These are phyloP conservation scores for Gossypium rotundifolium DNA, from an alignment of 345 rosid genomes.

Conservation along the genomic window DNA sequence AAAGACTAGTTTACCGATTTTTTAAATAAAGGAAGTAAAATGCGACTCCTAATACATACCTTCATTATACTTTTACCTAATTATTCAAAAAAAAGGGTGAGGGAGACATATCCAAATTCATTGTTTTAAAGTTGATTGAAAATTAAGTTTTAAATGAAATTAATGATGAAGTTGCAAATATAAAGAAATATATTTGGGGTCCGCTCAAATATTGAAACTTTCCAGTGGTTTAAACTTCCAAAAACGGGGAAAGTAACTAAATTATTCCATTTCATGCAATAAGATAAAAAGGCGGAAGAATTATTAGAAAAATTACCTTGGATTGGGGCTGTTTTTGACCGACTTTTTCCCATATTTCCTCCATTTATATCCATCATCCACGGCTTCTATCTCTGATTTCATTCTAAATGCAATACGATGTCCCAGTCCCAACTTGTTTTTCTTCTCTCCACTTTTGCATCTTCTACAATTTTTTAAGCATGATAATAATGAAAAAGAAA, in stretches of 20 bases:
- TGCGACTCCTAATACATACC: no score
- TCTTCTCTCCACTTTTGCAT: constrained; percentile 23
- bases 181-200: no score
- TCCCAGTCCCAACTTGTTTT: constrained; percentile 28
- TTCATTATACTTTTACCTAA: no score
- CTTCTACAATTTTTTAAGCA: constrained; percentile 1
- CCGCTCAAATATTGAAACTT: no score
- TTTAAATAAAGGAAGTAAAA: accelerated
- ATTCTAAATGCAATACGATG: constrained; percentile 75
- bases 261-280: not conserved
- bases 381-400: constrained; percentile 68
- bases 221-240: no score
- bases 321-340: constrained; percentile 77
- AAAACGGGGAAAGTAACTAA: no score
- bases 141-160: no score
- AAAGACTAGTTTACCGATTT: no score
- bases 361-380: constrained; percentile 96
- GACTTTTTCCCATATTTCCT: constrained; percentile 91
- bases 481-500: not conserved
- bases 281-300: not conserved
- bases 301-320: constrained; percentile 43
- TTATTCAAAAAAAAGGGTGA: no score
- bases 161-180: no score
- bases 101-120: no score
- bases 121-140: no score